phyloP scores from a whole-genome alignment of 805 yeast species.

The Nakazawaea ishiwadae region DNA sequence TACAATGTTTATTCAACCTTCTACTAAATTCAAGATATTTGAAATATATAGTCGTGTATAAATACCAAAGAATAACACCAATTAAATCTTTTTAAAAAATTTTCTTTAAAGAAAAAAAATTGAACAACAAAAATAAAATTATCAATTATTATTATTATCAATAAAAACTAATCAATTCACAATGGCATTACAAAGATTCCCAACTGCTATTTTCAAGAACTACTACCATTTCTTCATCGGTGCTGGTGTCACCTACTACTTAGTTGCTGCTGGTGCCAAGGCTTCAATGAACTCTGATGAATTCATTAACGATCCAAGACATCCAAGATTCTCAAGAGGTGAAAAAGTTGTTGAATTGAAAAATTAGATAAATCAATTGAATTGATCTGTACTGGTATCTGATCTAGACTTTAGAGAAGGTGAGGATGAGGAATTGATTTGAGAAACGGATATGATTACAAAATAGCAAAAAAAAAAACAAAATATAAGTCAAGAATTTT shows the following conservation, averaged over 20 bases:
- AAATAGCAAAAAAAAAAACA: too few species aligned
- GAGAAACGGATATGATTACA: too few species aligned
- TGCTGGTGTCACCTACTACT: constrained; percentile 62
- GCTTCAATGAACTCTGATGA: constrained; percentile 71
- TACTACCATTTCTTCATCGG: constrained; percentile 46
- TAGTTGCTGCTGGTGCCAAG: constrained; percentile 62
- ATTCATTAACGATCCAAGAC: constrained; percentile 92
- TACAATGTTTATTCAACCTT: constrained; percentile 4
- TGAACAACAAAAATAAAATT: background rate
- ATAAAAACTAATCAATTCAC: background rate
- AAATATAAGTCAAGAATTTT: too few species aligned
- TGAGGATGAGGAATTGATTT: background rate
- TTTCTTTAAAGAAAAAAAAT: background rate
- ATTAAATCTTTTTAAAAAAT: background rate
- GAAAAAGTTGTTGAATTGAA: constrained; percentile 29
- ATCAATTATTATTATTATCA: background rate
- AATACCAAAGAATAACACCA: background rate
- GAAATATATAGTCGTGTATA: constrained; percentile 4
- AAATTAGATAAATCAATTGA: background rate
- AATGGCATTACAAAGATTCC: constrained; percentile 26
- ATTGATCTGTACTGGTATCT: background rate
- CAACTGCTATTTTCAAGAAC: constrained; percentile 40
- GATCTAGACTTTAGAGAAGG: background rate
- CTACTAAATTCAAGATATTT: background rate
- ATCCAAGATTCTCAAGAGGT: constrained; percentile 77